Percentiles rank a stretch among this genome's conserved stretches.
Evolutionary conservation across 164 flowering plant species (phyloP).

Genomic region (Cinnamomum micranthum): DNA sequence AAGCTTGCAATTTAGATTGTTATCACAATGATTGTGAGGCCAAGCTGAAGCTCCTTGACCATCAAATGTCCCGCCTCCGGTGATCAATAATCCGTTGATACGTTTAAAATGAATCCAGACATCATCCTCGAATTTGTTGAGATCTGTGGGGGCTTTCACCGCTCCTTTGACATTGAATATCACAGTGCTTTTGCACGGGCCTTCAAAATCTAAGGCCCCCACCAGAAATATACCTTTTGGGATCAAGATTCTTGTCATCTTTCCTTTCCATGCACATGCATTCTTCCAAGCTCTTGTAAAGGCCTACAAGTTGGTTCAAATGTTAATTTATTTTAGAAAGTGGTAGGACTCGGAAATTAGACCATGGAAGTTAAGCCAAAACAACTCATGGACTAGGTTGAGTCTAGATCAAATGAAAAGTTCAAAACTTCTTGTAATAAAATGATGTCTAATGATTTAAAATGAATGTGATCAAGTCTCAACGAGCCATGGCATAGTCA

Average conservation of each 20-base stretch:
- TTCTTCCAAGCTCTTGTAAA: slow-evolving; percentile 38
- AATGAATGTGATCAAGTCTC: too few relatives aligned
- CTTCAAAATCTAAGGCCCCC: slow-evolving; percentile 19
- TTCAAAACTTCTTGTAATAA: too few relatives aligned
- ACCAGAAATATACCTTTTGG: slow-evolving; percentile 32
- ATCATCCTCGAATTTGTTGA: not conserved
- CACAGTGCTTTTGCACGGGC: slow-evolving; percentile 32
- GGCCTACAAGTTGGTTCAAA: slow-evolving; percentile 21
- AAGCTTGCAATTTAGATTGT: slow-evolving; percentile 14
- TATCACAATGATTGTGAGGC: slow-evolving; percentile 23
- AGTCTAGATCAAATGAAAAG: too few relatives aligned
- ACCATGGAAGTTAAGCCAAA: too few relatives aligned
- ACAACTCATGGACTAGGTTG: too few relatives aligned
- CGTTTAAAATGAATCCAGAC: slow-evolving; percentile 38
- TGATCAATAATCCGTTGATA: slow-evolving; percentile 23
- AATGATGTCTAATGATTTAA: too few relatives aligned
- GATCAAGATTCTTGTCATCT: slow-evolving; percentile 17
- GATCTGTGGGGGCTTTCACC: slow-evolving; percentile 21
- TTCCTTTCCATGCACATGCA: slow-evolving; percentile 32
- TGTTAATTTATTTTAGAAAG: too few relatives aligned
- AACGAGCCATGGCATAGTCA: too few relatives aligned
- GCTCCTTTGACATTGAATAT: slow-evolving; percentile 17
- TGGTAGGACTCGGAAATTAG: too few relatives aligned
- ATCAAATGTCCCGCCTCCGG: slow-evolving; percentile 46
- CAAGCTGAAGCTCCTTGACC: slow-evolving; percentile 48